Evolutionary conservation across 2,329 filamentous ascomycete species (phyloP).

Genomic region (Ceratocystis alfenasii): DNA sequence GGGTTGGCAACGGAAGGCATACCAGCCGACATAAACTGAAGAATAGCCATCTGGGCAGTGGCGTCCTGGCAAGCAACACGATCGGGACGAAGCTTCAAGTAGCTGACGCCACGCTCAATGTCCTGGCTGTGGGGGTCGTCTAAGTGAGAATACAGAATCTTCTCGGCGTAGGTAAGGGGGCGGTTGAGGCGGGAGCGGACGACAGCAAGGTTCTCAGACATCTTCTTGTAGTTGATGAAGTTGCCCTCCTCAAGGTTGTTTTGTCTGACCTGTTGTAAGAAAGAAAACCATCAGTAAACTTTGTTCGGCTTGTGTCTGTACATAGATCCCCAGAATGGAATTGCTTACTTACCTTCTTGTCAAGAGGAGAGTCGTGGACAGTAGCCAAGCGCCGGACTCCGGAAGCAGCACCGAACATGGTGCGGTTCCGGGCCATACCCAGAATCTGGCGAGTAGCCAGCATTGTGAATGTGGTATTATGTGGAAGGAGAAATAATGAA

Average conservation of each 20-base stretch:
- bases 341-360: constrained; percentile 58
- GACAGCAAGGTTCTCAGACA: constrained; percentile 91
- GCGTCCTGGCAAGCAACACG: constrained; percentile 99
- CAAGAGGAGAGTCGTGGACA: constrained; percentile 71
- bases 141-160: constrained; percentile 97
- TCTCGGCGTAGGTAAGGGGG: constrained; percentile 90
- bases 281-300: neutral
- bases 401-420: constrained; percentile 43
- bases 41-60: constrained; percentile 97
- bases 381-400: constrained; percentile 67
- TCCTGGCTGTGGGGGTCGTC: constrained; percentile 95
- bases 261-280: constrained; percentile 57
- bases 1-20: constrained; percentile 93
- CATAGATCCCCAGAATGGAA: neutral
- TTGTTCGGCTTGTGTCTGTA: neutral
- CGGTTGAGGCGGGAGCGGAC: constrained; percentile 83
- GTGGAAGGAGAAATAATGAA: neutral
- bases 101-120: constrained; percentile 88
- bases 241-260: constrained; percentile 92
- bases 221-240: constrained; percentile 99
- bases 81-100: constrained; percentile 92
- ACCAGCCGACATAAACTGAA: constrained; percentile 99
- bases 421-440: constrained; percentile 53
- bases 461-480: constrained; percentile 34
- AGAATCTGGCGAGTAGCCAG: constrained; percentile 60